Evolutionary conservation across 75 land plant genomes (phyloP), one percentile per base, ranked within the genome.

Genomic region (Cupressus sempervirens): DNA sequence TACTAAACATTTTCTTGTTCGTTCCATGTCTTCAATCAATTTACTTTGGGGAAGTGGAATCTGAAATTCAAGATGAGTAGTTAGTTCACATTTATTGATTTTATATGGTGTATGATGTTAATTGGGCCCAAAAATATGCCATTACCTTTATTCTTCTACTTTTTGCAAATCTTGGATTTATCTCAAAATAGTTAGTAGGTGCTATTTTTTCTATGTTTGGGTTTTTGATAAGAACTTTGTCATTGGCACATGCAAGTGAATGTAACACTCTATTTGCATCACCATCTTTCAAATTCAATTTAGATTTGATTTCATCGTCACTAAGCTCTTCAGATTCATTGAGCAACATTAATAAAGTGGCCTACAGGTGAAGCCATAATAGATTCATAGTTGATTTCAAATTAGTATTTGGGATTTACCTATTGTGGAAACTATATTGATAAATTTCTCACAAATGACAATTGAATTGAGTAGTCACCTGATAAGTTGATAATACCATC

Each of bases 11-110:
- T 50, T 88, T 77, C 98, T 86, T 83, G 93, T 95, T 88, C 94
- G 94, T 83, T 94, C 96, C 84, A 96, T 95, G 88, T 96, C 98
- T 84, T 94, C 96, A 67, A 94, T 93, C 1, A 96, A 95, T 84
- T 94, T 96, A 81, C 91, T 91, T 34, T 95, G 96, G 36, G 98
- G 98, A 15, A 94, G 90, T 83, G 96, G 98, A 81, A 96, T 92
- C 98, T 96, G 84, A 85, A 88, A 58, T 23, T 58, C 67, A 58
- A 58, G 67, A 58, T 58, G 67, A 58, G 23, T 7, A 58, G 6
- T 23, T 0, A 58, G 6, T 50, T 8, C 52, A 11, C 52, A 11
- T 50, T 0, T 11, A 50, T 50, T 50, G 12, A 0, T 50, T 50
- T 12, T 58, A 58, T 58, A 58, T 0, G 67, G 23, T 46, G 48